phyloP scores from a whole-genome alignment of 768 basidiomycete species.

The Serpula lacrymans region DNA sequence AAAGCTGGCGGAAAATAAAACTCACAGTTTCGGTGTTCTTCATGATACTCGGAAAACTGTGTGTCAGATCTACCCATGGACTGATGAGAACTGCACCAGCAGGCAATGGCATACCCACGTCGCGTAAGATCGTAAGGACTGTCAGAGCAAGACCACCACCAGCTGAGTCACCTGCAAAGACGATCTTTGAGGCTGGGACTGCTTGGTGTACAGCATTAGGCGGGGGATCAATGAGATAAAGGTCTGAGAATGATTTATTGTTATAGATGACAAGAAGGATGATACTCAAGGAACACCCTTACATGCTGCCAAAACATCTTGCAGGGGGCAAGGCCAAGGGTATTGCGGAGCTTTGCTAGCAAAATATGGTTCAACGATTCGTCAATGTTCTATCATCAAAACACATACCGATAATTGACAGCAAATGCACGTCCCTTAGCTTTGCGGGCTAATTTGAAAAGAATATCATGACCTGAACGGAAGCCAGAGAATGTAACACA shows the following conservation, averaged over 20 bases:
- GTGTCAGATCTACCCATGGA: conserved; percentile 85
- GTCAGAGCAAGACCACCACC: conserved; percentile 68
- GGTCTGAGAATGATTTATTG: conserved; percentile 42
- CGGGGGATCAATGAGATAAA: conserved; percentile 75
- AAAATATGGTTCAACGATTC: conserved; percentile 10
- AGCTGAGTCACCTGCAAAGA: conserved; percentile 78
- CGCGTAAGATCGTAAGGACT: conserved; percentile 60
- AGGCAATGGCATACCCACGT: conserved; percentile 65
- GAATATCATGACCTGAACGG: conserved; percentile 10
- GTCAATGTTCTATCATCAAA: conserved; percentile 1
- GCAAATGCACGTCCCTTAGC: conserved; percentile 67
- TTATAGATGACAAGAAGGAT: neutral
- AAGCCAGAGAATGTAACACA: conserved; percentile 17
- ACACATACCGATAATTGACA: conserved; percentile 46
- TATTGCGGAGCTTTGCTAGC: conserved; percentile 76
- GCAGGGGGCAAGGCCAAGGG: conserved; percentile 75
- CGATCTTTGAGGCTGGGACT: conserved; percentile 62
- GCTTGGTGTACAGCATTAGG: conserved; percentile 59
- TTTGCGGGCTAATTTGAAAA: conserved; percentile 56
- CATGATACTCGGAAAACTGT: conserved; percentile 76
- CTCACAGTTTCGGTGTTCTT: conserved; percentile 59
- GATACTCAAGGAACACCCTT: conserved; percentile 11
- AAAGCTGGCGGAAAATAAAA: neutral
- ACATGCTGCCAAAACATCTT: conserved; percentile 78
- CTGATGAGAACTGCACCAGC: conserved; percentile 77